Evolutionary conservation across 768 basidiomycete genomes (phyloP), one percentile per base, ranked within the genome.

Genomic region (Collybiopsis confluens): DNA sequence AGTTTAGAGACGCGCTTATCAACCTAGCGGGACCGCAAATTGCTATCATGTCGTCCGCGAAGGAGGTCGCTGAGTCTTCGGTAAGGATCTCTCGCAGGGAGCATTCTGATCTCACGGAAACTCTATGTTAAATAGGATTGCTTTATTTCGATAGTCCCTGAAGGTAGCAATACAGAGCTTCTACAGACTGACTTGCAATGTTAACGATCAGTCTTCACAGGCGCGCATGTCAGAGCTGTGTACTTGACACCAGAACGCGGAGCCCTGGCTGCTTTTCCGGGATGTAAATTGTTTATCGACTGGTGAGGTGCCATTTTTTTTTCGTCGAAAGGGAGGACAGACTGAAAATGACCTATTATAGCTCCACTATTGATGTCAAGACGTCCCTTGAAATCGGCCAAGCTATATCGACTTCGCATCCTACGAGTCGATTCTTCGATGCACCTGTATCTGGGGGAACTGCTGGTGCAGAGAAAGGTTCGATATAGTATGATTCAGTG

Each of bases 371-470:
- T 24, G 74, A 76, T 54, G 63, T 68, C 24, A 61, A 61, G 21
- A 73, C 73, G 0, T 74, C 73, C 1, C 54, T 67, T 2, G 60
- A 59, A 6, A 62, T 75, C 15, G 68, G 67, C 0, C 56, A 62
- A 45, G 67, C 68, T 11, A 66, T 74, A 2, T 24, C 51, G 4
- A 52, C 57, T 7, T 63, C 68, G 7, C 51, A 61, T 45, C 47
- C 33, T 1, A 21, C 26, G 1, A 28, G 53, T 35, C 56, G 52
- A 23, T 76, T 76, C 56, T 70, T 65, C 52, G 73, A 76, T 52
- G 73, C 73, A 0, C 75, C 75, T 2, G 72, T 75, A 7, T 74
- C 74, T 1, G 73, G 74, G 0, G 73, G 73, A 2, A 75, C 73
- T 6, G 63, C 68, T 1, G 73, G 73, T 11, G 74, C 75, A 21